Percentiles rank a stretch among this genome's conserved stretches.
Conservation (phyloP, 1,284 basidiomycete genomes). For the Cystobasidiaceae sp. region DNA sequence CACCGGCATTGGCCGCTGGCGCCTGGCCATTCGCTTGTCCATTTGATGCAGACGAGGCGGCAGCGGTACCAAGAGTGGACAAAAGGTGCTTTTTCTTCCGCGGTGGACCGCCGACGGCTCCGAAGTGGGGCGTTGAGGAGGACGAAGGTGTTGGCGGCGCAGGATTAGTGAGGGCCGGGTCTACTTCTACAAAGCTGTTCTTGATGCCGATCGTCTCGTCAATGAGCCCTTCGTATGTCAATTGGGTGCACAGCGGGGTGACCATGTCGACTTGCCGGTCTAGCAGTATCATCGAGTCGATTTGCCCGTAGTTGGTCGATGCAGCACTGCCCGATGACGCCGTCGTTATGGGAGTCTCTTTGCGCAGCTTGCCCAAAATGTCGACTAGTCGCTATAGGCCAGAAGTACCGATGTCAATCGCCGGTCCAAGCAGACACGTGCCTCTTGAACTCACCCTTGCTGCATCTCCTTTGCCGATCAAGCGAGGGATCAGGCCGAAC, state of each 20-base stretch:
- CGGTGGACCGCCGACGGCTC: constrained; percentile 31
- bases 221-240: constrained; percentile 95
- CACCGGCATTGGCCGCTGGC: constrained; percentile 73
- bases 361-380: constrained; percentile 61
- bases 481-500: constrained; percentile 84
- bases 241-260: constrained; percentile 88
- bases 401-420: constrained; percentile 6
- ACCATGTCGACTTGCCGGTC: constrained; percentile 94
- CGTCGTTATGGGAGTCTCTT: constrained; percentile 34
- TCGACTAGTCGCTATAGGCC: constrained; percentile 63
- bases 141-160: constrained; percentile 59
- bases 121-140: constrained; percentile 57
- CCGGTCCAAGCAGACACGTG: too few relatives aligned
- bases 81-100: constrained; percentile 39
- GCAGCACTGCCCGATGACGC: constrained; percentile 20
- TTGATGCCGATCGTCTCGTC: constrained; percentile 87
- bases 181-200: constrained; percentile 71
- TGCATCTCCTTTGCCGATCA: constrained; percentile 87
- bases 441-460: constrained; percentile 65
- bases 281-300: constrained; percentile 83
- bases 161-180: constrained; percentile 62
- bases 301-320: constrained; percentile 44
- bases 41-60: constrained; percentile 16
- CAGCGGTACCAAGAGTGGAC: constrained; percentile 5
- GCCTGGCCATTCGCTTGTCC: background rate